phyloP scores from a whole-genome alignment of 371 early-diverging fungal species.

The Cokeromyces recurvatus region DNA sequence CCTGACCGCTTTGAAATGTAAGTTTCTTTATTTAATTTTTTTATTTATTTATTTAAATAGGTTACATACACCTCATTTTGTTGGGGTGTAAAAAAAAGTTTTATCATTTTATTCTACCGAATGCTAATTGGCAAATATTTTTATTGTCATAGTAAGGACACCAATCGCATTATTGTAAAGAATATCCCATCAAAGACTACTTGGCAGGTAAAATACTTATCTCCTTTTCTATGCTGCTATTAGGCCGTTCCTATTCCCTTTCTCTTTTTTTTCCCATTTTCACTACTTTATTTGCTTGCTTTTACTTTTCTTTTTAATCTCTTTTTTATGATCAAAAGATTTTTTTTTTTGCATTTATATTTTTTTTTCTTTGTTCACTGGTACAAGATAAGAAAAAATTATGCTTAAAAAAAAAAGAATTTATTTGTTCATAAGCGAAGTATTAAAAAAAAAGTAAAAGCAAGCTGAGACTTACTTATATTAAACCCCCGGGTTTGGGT shows the following conservation, averaged over 20 bases:
- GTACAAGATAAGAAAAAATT: too few relatives aligned
- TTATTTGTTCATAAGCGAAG: too few relatives aligned
- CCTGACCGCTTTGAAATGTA: slow-evolving; percentile 23
- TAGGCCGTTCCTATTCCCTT: slow-evolving; percentile 15
- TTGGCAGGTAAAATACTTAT: slow-evolving; percentile 78
- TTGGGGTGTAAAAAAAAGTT: too few relatives aligned
- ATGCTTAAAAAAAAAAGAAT: too few relatives aligned
- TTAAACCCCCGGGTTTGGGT: too few relatives aligned
- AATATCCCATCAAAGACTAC: slow-evolving; percentile 62
- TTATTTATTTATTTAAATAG: too few relatives aligned
- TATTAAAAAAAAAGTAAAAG: too few relatives aligned
- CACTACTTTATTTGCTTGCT: neutral
- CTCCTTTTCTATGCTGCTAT: slow-evolving; percentile 18
- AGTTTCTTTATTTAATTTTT: too few relatives aligned
- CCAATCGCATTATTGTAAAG: slow-evolving; percentile 59
- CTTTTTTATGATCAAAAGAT: neutral
- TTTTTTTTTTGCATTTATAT: too few relatives aligned
- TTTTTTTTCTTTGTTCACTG: slow-evolving; percentile 11
- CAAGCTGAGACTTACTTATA: too few relatives aligned
- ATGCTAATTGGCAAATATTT: neutral
- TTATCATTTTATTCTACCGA: neutral
- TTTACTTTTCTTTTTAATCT: neutral
- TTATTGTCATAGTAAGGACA: slow-evolving; percentile 29
- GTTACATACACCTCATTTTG: too few relatives aligned
- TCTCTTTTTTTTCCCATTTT: slow-evolving; percentile 1